A percentile compares a stretch with the other conserved stretches of the same genome.
These are phyloP conservation scores for Cornus florida DNA, from an alignment of 148 eudicot genomes.

Conservation along the genomic window DNA sequence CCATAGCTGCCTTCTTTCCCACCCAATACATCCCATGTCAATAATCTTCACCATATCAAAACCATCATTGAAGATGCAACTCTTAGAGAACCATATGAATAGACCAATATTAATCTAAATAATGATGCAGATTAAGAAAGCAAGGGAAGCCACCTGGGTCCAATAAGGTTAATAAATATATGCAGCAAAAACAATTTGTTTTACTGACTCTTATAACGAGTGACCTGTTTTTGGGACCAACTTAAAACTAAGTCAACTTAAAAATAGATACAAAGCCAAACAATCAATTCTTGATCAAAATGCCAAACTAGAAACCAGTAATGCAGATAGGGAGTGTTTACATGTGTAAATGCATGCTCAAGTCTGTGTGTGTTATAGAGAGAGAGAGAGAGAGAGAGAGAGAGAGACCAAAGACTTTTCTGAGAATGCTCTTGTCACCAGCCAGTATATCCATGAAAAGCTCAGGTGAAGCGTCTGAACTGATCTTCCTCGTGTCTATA, in stretches of 20 bases:
- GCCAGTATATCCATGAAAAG: constrained; percentile 68
- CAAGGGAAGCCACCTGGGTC: not conserved
- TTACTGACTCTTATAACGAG: not conserved
- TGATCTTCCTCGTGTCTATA: constrained; percentile 73
- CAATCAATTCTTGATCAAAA: not conserved
- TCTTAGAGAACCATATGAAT: not conserved
- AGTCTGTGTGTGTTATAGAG: not conserved
- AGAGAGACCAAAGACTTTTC: constrained; percentile 79
- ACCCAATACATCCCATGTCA: not conserved
- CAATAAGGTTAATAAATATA: not conserved
- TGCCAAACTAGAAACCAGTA: not conserved
- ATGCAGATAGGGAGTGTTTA: not conserved
- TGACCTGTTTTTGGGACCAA: not conserved
- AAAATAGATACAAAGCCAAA: not conserved
- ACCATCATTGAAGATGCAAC: not conserved
- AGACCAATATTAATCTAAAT: not conserved
- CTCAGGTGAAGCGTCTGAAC: constrained; percentile 48
- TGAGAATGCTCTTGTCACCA: constrained; percentile 70
- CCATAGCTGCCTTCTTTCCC: not conserved
- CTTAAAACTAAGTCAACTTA: not conserved
- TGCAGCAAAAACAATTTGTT: not conserved
- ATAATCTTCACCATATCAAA: not conserved
- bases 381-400: constrained; percentile 15
- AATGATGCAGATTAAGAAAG: not conserved
- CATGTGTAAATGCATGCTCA: not conserved